phyloP scores from a whole-genome alignment of 106 monocot species.

The Dioscorea zingiberensis region DNA sequence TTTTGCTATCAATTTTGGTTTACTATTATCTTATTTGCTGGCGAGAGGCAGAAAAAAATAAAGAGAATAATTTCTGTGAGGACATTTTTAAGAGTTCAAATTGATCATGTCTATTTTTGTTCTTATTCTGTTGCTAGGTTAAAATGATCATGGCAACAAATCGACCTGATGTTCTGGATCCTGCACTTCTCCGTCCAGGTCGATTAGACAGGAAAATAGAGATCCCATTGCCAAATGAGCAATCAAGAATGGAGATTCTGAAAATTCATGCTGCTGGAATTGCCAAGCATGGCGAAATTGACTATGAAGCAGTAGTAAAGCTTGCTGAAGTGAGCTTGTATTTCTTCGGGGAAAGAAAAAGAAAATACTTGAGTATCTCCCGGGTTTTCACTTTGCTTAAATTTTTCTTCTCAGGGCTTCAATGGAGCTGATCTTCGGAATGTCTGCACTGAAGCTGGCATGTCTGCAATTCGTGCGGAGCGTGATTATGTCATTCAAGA shows the following conservation, averaged over 20 bases:
- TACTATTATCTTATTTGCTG: too few relatives aligned
- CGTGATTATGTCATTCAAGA: slow-evolving; percentile 96
- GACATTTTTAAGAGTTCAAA: too few relatives aligned
- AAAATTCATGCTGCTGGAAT: slow-evolving; percentile 97
- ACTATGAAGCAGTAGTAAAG: slow-evolving; percentile 91
- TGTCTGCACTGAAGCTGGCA: slow-evolving; percentile 95
- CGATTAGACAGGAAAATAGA: slow-evolving; percentile 92
- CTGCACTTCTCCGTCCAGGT: slow-evolving; percentile 91
- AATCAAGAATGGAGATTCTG: slow-evolving; percentile 90
- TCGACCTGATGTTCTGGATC: slow-evolving; percentile 91
- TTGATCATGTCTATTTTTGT: neutral
- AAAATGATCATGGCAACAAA: slow-evolving; percentile 99
- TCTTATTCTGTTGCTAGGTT: slow-evolving; percentile 66
- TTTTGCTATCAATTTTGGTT: too few relatives aligned
- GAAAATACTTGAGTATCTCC: too few relatives aligned
- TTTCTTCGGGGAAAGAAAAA: neutral
- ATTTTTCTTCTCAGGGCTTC: slow-evolving; percentile 54
- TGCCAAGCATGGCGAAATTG: slow-evolving; percentile 94
- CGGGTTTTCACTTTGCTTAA: too few relatives aligned
- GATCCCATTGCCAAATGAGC: slow-evolving; percentile 94
- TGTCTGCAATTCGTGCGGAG: slow-evolving; percentile 94
- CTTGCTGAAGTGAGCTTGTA: slow-evolving; percentile 66
- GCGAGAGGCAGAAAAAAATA: too few relatives aligned
- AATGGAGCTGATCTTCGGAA: slow-evolving; percentile 97
- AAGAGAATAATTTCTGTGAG: too few relatives aligned